Evolutionary conservation across 345 rosid genomes (phyloP).

Genomic region (Murraya paniculata): DNA sequence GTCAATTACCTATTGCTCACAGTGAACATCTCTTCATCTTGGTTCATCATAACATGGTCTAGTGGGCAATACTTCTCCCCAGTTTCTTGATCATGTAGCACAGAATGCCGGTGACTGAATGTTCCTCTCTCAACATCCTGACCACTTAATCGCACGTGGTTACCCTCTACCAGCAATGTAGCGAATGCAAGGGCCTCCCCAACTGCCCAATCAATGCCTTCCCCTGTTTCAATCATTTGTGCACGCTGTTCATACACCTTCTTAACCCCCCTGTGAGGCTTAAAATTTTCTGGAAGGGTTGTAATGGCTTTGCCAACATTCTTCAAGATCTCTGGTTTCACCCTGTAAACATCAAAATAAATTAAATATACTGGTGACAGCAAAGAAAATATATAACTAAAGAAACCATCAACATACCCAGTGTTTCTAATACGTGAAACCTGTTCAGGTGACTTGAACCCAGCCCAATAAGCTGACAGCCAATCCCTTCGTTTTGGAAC

Average conservation of each 20-base stretch:
- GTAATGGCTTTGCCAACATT: conserved; percentile 78
- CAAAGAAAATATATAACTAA: background rate
- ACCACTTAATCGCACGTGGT: conserved; percentile 85
- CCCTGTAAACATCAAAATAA: conserved; percentile 40
- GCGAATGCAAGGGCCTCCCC: conserved; percentile 83
- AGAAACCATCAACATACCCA: conserved; percentile 39
- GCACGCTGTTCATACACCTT: conserved; percentile 75
- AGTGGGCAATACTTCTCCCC: conserved; percentile 76
- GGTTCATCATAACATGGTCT: conserved; percentile 65
- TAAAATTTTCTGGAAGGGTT: conserved; percentile 63
- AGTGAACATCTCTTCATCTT: conserved; percentile 78
- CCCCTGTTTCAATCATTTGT: conserved; percentile 78
- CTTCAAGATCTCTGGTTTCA: conserved; percentile 81
- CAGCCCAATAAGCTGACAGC: conserved; percentile 83
- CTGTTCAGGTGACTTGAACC: conserved; percentile 81
- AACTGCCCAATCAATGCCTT: conserved; percentile 87
- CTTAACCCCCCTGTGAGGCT: conserved; percentile 76
- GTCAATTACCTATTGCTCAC: conserved; percentile 70
- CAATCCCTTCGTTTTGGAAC: conserved; percentile 68
- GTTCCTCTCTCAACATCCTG: conserved; percentile 96
- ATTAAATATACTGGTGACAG: background rate
- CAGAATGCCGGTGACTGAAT: conserved; percentile 76
- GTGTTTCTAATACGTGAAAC: conserved; percentile 75
- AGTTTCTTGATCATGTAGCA: conserved; percentile 74
- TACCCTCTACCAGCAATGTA: conserved; percentile 77